phyloP scores from a whole-genome alignment of 1,284 basidiomycete genomes.

The Trametes hirsuta region DNA sequence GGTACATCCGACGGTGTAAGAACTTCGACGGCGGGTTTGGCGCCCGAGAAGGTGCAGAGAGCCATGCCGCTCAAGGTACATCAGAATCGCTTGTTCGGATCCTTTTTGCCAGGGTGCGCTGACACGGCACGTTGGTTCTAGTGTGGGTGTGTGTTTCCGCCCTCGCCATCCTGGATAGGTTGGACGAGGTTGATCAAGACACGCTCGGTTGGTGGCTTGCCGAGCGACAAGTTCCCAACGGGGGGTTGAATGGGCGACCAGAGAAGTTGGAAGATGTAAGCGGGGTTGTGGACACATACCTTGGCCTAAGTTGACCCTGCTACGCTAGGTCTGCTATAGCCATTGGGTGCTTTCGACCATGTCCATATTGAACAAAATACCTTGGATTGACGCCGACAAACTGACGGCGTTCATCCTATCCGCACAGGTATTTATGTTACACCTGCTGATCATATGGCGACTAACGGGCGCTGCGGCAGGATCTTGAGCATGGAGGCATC shows the following conservation, averaged over 20 bases:
- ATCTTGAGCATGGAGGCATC: constrained; percentile 90
- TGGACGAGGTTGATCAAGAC: constrained; percentile 78
- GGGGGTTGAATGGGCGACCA: constrained; percentile 93
- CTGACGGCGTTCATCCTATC: constrained; percentile 84
- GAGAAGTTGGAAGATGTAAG: constrained; percentile 97
- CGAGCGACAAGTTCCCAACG: constrained; percentile 91
- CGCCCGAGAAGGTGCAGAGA: constrained; percentile 82
- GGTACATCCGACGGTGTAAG: constrained; percentile 76
- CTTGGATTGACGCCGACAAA: constrained; percentile 92
- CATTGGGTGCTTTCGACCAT: constrained; percentile 95
- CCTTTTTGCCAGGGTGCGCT: neutral
- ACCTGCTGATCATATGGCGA: neutral
- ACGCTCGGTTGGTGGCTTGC: constrained; percentile 91
- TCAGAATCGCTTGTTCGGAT: neutral
- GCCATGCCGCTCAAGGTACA: constrained; percentile 88
- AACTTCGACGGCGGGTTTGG: constrained; percentile 99
- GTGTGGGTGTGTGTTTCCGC: constrained; percentile 92
- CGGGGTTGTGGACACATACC: neutral
- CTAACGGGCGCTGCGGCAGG: constrained; percentile 49
- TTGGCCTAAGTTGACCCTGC: neutral
- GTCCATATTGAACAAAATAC: constrained; percentile 81
- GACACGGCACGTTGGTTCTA: constrained; percentile 34
- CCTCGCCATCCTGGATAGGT: constrained; percentile 82
- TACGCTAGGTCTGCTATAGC: constrained; percentile 88
- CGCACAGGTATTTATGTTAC: constrained; percentile 66